Base-by-base conservation (phyloP, 1,284 basidiomycete genomes). In the Marasmius sp. region DNA sequence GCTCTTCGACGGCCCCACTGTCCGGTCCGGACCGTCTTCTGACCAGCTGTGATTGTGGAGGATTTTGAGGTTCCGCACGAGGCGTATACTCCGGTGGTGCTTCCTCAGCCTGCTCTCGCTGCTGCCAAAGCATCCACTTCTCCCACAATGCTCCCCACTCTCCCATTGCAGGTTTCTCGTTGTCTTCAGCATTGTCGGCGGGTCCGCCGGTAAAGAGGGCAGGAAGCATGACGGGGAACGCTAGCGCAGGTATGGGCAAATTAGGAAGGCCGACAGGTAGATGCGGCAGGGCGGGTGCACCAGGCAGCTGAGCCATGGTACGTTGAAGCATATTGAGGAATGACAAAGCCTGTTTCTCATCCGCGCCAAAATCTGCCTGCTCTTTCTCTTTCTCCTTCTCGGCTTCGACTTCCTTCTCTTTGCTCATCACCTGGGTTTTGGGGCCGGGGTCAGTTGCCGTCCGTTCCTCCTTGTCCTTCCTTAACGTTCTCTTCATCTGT, bases 151-250 rank as follows among this genome's bases (percentile, higher is more conserved):
- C 77, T 34, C 83, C 81, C 79, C 86, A 82, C 65, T 91, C 80
- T 68, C 80, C 78, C 64, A 77, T 74, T 58, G 75, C 69, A 34
- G 75, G 72, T 27, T 74, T 57, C 18, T 65, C 75, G 12, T 69
- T 67, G 59, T 68, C 75, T 61, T 77, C 74, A 64, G 76, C 74
- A 47, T 68, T 71, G 10, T 75, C 75, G 48, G 67, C 74, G 37
- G 67, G 69, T 57, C 78, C 80, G 39, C 86, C 82, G 61, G 83
- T 81, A 61, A 86, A 76, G 71, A 89, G 83, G 9, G 83, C 81
- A 8, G 86, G 89, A 12, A 92, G 84, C 64, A 88, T 83, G 41
- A 92, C 82, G 6, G 91, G 89, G 80, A 92, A 91, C n/a, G 90
- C 88, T 72, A 90, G 81, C 0, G 52, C 34, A 18, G 37, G 33